Evolutionary conservation across 2,329 filamentous ascomycete genomes (phyloP).

Genomic region (Paraconiothyrium sp.): DNA sequence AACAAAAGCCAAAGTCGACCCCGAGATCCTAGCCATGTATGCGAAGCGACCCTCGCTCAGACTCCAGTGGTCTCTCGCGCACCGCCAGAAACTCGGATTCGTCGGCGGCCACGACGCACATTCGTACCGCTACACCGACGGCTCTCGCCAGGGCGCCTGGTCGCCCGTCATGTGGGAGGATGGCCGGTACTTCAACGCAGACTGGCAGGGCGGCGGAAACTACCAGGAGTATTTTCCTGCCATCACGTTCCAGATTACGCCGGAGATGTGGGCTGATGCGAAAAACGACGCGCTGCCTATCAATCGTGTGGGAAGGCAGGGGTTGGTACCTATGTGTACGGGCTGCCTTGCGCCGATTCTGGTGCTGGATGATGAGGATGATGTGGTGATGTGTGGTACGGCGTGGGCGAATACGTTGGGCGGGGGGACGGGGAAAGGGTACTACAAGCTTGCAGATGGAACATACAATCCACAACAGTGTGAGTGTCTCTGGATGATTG

Average conservation of each 20-base stretch:
- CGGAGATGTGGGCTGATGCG: conserved; percentile 1
- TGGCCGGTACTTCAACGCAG: conserved; percentile 18
- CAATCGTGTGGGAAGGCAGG: conserved; percentile 18
- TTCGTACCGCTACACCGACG: conserved; percentile 10
- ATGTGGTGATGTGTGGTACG: conserved; percentile 25
- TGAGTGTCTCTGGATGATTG: not conserved
- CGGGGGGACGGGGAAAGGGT: conserved; percentile 14
- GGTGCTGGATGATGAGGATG: conserved; percentile 23
- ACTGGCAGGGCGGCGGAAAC: conserved; percentile 14
- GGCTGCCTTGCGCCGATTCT: conserved; percentile 12
- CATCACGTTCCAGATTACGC: conserved; percentile 17
- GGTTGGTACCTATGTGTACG: conserved; percentile 4
- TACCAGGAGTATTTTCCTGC: conserved; percentile 26
- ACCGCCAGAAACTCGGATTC: conserved; percentile 13
- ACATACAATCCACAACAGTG: not conserved
- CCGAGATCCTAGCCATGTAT: not conserved
- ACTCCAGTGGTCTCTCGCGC: not conserved
- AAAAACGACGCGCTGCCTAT: conserved; percentile 14
- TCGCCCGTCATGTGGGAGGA: conserved; percentile 13
- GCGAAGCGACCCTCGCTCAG: conserved; percentile 2
- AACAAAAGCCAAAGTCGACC: not conserved
- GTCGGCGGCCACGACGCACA: not conserved
- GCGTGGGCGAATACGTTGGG: conserved; percentile 18
- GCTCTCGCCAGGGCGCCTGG: not conserved
- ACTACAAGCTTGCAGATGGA: conserved; percentile 7